phyloP scores from a whole-genome alignment of 1,284 basidiomycete species.

The Cyathus pygmaeus region DNA sequence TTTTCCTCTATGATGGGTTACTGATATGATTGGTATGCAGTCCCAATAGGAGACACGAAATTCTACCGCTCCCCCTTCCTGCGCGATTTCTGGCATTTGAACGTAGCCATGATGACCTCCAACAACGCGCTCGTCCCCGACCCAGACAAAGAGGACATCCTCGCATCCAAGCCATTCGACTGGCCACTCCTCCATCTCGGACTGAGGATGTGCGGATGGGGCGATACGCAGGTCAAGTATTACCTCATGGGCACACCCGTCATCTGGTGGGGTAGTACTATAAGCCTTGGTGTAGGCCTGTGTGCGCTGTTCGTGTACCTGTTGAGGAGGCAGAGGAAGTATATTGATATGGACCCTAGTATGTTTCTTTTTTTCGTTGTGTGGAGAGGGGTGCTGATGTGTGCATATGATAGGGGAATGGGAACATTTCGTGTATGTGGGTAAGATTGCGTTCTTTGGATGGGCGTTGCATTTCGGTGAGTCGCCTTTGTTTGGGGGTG shows the following conservation, averaged over 20 bases:
- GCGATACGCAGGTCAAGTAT: constrained; percentile 88
- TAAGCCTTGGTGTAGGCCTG: constrained; percentile 72
- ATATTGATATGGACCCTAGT: constrained; percentile 90
- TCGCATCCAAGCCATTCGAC: constrained; percentile 91
- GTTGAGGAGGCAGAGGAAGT: constrained; percentile 88
- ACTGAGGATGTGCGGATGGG: constrained; percentile 98
- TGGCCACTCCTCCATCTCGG: constrained; percentile 94
- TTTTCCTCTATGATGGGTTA: not conserved
- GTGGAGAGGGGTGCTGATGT: not conserved
- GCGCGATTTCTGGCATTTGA: constrained; percentile 97
- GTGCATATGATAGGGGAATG: constrained; percentile 78
- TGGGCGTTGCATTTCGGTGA: constrained; percentile 92
- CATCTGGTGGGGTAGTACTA: constrained; percentile 89
- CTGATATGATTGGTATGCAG: constrained; percentile 49
- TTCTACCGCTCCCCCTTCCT: constrained; percentile 93
- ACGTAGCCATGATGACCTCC: constrained; percentile 99
- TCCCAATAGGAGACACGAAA: constrained; percentile 85
- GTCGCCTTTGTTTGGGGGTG: constrained; percentile 3
- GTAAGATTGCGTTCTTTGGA: constrained; percentile 90
- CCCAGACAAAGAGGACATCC: constrained; percentile 97
- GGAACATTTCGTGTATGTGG: constrained; percentile 94
- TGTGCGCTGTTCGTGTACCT: constrained; percentile 76
- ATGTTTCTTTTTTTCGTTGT: constrained; percentile 38
- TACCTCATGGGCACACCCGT: constrained; percentile 94
- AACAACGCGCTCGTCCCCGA: constrained; percentile 98